Evolutionary conservation across 495 filamentous ascomycete species (phyloP), one percentile per base, ranked within the genome.

Genomic region (Penicillium angulare): DNA sequence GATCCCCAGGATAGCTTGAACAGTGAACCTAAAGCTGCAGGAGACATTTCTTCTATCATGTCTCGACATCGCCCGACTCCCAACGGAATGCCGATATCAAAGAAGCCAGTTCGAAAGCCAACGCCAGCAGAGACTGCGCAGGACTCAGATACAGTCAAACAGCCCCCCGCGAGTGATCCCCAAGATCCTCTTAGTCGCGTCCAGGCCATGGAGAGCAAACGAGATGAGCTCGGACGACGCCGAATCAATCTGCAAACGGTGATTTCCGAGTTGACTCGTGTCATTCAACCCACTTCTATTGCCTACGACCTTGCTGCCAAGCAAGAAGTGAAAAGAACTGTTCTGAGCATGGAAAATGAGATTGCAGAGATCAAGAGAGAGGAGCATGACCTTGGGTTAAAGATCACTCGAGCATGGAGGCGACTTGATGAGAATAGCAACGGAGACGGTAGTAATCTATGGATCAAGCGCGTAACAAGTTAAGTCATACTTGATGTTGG

Each of bases 371-470:
- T 96, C 20, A 79, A 82, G 70, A 76, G 82, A 50, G 84, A 93
- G 67, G 84, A 91, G 61, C 90, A 96, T 61, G 92, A 96, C 52
- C 73, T 92, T 32, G 92, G 92, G 8, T 62, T 97, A 59, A 89
- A 84, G 71, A 66, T 96, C 34, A 83, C 92, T 61, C 70, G 90
- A 41, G 88, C 89, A 5, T 92, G 85, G 71, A 92, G 89, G 66
- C 78, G 86, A 49, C 73, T 82, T 48, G 88, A 92, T 62, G 79
- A 89, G 36, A 86, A 91, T 59, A 77, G 80, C 36, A 79, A 84
- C 41, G 86, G 79, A 48, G 85, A 88, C 52, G 81, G 83, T 9
- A 88, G 83, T 5, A 81, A 81, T 50, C 66, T 97, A 15, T 97
- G 92, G 92, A 84, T 97, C 36, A 77, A 87, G 64, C 73, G 90